Base-by-base conservation (phyloP, 495 filamentous ascomycete genomes). In the Podospora pseudopauciseta region DNA sequence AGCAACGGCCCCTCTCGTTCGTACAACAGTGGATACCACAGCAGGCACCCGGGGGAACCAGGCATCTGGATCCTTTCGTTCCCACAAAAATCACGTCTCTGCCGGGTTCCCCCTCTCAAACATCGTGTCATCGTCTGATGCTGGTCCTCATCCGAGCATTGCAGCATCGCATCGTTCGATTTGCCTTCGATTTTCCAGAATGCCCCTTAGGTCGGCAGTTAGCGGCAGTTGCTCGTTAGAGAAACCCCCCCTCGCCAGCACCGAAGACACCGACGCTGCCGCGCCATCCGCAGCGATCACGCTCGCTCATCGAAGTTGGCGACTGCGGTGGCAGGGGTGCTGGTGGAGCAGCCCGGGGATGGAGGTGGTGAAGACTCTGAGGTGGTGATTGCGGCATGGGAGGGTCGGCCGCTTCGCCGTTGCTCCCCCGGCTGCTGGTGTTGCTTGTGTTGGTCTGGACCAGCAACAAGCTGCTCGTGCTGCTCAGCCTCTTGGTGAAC, bases 211-310 rank as follows among this genome's bases (percentile, higher is more conserved):
- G 9, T 30, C 32, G 32, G 60, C 27, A 26, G 60, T 62, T 62
- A 62, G n/a, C n/a, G 55, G 55, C 5, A 16, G 23, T 77, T 32
- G 30, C 4, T 7, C 30, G 7, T 7, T 68, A 80, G 2, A 80
- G 68, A 62, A 80, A 79, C 4, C 76, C 72, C 79, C 86, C 73
- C 73, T 83, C 62, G 77, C 81, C 63, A 70, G 73, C 56, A 15
- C 75, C 75, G 80, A 88, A 77, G 80, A 88, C 76, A 73, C 85
- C 72, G 74, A 86, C 77, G 78, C 88, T 74, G 67, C 83, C 65
- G 77, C 85, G 30, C 85, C 84, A 80, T 44, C 74, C 73, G 59
- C 77, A 80, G 23, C 73, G 68, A 26, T 75, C 72, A 15, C 70
- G 65, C n/a, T 76, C 71, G 13, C 62, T 69, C 19, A 63, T 28